phyloP scores from a whole-genome alignment of 2,329 filamentous ascomycete species.

The Alternaria novae-zelandiae region DNA sequence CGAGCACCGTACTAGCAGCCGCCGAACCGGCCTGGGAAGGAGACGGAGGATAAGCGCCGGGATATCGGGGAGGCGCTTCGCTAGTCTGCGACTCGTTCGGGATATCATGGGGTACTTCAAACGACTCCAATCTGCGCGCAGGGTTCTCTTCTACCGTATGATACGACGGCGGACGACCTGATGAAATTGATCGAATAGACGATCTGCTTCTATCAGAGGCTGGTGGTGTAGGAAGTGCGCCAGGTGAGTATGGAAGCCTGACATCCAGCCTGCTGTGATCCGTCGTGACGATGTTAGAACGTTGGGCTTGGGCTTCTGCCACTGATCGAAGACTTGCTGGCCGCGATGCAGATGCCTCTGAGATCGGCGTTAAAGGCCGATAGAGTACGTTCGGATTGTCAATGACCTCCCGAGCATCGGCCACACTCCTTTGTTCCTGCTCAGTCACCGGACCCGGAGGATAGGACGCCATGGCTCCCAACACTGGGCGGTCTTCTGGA shows the following conservation, averaged over 20 bases:
- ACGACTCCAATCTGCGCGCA: not conserved
- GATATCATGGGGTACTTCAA: not conserved
- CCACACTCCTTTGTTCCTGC: not conserved
- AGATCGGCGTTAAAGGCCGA: not conserved
- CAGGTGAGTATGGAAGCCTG: fast-evolving
- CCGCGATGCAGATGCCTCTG: not conserved
- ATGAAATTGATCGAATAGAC: not conserved
- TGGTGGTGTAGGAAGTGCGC: not conserved
- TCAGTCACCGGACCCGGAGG: not conserved
- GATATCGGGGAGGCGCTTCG: not conserved
- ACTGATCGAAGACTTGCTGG: not conserved
- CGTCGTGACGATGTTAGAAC: not conserved
- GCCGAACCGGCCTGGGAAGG: not conserved
- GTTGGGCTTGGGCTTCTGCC: not conserved
- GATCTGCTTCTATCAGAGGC: not conserved
- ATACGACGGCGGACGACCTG: not conserved
- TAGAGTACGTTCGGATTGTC: not conserved
- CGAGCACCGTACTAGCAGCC: not conserved
- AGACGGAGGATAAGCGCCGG: not conserved
- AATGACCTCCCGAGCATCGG: not conserved
- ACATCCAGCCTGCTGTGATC: not conserved
- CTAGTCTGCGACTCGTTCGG: not conserved
- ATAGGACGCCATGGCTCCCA: not conserved
- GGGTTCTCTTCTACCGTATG: not conserved
- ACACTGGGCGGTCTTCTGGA: not conserved